These are phyloP conservation scores for Setomelanomma holmii DNA, from an alignment of 2,329 filamentous ascomycete species.

Conservation along the genomic window DNA sequence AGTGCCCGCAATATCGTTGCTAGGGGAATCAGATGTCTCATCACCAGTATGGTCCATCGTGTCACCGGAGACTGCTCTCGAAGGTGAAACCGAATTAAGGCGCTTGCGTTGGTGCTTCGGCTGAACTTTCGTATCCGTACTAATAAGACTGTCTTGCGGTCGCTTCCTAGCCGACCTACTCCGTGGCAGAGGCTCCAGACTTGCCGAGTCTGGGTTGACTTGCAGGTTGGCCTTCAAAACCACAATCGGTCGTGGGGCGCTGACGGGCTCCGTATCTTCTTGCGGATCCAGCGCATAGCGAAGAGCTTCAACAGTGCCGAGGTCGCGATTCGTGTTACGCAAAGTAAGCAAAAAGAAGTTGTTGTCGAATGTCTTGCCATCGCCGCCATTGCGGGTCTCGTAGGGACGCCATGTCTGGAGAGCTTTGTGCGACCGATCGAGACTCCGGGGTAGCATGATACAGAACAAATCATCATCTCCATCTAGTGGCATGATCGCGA, in stretches of 20 bases:
- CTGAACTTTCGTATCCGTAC: no score
- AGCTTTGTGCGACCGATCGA: constrained; percentile 16
- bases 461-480: constrained; percentile 24
- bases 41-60: no score
- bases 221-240: background rate
- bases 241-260: background rate
- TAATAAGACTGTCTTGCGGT: no score
- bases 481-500: constrained; percentile 25
- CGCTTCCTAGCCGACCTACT: no score
- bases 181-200: no score
- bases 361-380: constrained; percentile 14
- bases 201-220: no score
- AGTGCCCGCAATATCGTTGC: no score
- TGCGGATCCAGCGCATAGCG: constrained; percentile 4
- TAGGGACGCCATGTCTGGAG: constrained; percentile 24
- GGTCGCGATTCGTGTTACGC: constrained; percentile 12
- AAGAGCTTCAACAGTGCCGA: constrained; percentile 4
- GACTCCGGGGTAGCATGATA: constrained; percentile 23
- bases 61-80: no score
- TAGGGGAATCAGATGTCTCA: no score
- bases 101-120: no score
- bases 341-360: constrained; percentile 19
- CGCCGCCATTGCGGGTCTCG: constrained; percentile 4
- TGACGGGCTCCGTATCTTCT: background rate
- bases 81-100: no score